These are phyloP conservation scores for Thalassiosira mediterranea DNA, from an alignment of 352 stramenopile species.

Conservation along the genomic window DNA sequence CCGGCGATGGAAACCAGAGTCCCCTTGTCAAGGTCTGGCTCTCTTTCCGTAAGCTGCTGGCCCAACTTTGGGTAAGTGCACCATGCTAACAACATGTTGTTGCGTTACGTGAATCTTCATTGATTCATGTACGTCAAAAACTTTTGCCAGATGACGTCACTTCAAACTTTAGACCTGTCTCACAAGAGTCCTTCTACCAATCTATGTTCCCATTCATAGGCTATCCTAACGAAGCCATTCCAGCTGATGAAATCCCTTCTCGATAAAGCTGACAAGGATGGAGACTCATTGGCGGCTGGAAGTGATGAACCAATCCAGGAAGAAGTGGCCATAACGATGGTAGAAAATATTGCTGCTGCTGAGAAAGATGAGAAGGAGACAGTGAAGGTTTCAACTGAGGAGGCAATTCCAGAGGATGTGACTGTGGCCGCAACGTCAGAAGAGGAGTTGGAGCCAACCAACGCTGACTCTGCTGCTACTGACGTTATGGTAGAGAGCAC, in stretches of 20 bases:
- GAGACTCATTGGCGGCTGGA: neutral
- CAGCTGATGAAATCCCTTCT: slow-evolving; percentile 33
- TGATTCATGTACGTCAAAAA: slow-evolving; percentile 2
- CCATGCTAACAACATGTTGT: neutral
- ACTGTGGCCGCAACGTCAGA: neutral
- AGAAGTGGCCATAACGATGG: slow-evolving; percentile 33
- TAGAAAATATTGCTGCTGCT: slow-evolving; percentile 35
- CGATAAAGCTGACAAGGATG: slow-evolving; percentile 9
- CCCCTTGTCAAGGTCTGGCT: slow-evolving; percentile 38
- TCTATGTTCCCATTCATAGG: slow-evolving; percentile 11
- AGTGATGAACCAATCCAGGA: slow-evolving; percentile 26
- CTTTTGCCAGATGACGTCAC: too few relatives aligned
- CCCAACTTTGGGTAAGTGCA: slow-evolving; percentile 37
- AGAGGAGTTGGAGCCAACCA: slow-evolving; percentile 5
- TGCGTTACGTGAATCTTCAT: neutral
- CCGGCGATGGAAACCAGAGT: slow-evolving; percentile 6
- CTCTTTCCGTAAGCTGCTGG: slow-evolving; percentile 34
- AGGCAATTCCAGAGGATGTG: slow-evolving; percentile 13
- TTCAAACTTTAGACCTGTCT: too few relatives aligned
- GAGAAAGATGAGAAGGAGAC: slow-evolving; percentile 6
- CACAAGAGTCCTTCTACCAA: neutral
- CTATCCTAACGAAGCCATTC: slow-evolving; percentile 37
- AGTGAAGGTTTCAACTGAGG: neutral
- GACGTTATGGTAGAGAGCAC: neutral
- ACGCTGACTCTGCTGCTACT: neutral